Evolutionary conservation across 2,329 filamentous ascomycete genomes (phyloP), one percentile per base, ranked within the genome.

Genomic region (Trichophyton verrucosum): DNA sequence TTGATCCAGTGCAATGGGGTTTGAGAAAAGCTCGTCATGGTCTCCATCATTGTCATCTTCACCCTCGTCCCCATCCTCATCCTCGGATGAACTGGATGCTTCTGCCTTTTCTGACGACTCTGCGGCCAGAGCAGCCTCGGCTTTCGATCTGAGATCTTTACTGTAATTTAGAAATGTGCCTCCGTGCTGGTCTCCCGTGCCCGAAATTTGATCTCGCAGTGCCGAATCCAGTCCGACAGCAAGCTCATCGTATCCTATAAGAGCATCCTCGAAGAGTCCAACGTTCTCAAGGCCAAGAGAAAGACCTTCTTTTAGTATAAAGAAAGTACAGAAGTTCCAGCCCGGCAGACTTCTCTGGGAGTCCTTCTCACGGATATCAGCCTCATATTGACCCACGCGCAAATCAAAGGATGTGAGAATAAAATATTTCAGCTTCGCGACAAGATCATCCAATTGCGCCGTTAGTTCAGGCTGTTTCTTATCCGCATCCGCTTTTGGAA

Each of bases 311-410:
- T 99, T 99, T 7, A 99, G 80, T 15, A 99, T 91, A 72, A 99
- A 99, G 72, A 99, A 99, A 0, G 94, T 99, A 74, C 94, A 97
- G 71, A 99, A 99, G 70, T 99, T 99, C 94, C 94, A 99, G 0
- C 94, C 94, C 0, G 94, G 94, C 17, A 99, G 76, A 38, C 80
- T 86, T 55, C 92, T 82, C 72, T 97, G 91, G 0, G 86, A 83
- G 67, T 97, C 92, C 69, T 91, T 94, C 72, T 96, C 94, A 64
- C 89, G 88, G 66, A 99, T 96, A 67, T 99, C 94, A 62, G 96
- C 91, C 73, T 99, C 94, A 72, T 99, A 99, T 68, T 97, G 92
- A 20, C 83, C 85, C 1, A 99, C 94, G 7, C 94, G 84, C 66
- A 86, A 80, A 74, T 97, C 92, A 70, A 99, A 99, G 1, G 91